Evolutionary conservation across 495 filamentous ascomycete genomes (phyloP).

Genomic region (Podospora appendiculata): DNA sequence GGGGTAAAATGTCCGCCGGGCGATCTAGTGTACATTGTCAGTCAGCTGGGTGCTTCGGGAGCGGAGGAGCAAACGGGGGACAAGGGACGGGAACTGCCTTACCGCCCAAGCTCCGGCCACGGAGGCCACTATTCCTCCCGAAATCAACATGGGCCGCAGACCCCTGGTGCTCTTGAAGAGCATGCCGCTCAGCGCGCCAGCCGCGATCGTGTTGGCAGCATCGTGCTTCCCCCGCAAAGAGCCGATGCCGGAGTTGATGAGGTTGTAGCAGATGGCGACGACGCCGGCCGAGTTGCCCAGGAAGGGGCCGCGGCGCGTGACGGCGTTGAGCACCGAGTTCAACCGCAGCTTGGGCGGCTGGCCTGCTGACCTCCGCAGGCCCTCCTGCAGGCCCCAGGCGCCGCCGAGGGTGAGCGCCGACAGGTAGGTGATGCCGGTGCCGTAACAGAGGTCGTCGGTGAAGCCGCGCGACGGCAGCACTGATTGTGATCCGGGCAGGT

Average conservation of each 20-base stretch:
- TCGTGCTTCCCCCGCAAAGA: constrained; percentile 85
- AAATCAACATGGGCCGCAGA: constrained; percentile 84
- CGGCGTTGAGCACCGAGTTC: constrained; percentile 86
- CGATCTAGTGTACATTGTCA: constrained; percentile 14
- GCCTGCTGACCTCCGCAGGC: constrained; percentile 60
- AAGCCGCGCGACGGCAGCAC: constrained; percentile 91
- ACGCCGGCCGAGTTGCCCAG: constrained; percentile 92
- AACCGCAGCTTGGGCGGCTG: constrained; percentile 84
- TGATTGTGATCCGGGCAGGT: constrained; percentile 78
- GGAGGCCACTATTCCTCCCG: constrained; percentile 74
- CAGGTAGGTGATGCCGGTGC: constrained; percentile 89
- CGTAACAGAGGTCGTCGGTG: constrained; percentile 97
- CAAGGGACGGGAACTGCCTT: constrained; percentile 28
- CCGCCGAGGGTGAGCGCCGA: constrained; percentile 79
- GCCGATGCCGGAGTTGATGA: constrained; percentile 86
- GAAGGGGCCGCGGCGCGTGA: constrained; percentile 92
- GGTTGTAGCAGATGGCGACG: constrained; percentile 90
- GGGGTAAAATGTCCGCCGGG: constrained; percentile 22
- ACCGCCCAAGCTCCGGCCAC: constrained; percentile 86
- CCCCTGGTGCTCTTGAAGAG: constrained; percentile 94
- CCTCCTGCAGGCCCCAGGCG: constrained; percentile 85
- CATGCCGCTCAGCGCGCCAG: constrained; percentile 82
- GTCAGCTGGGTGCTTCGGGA: not conserved
- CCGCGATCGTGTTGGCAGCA: constrained; percentile 74
- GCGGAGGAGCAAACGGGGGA: not conserved